A percentile compares a stretch with the other conserved stretches of the same genome.
Conservation (phyloP, 306 rosid species). For the Pyrus communis region DNA sequence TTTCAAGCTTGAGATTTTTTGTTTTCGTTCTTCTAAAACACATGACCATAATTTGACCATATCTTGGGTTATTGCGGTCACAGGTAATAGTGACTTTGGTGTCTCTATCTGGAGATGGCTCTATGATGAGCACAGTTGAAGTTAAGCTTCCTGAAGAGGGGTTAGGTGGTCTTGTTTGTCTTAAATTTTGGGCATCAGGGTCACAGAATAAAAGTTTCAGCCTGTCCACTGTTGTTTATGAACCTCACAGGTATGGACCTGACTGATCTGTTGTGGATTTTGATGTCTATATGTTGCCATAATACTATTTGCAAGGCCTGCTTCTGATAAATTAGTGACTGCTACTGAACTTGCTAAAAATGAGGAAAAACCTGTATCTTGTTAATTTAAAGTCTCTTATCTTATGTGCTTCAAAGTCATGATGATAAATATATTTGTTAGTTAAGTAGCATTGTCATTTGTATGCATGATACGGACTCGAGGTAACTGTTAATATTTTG, state of each 20-base stretch:
- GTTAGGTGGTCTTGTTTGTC: slow-evolving; percentile 73
- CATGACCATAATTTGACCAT: neutral
- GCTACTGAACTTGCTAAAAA: neutral
- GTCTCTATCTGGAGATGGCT: slow-evolving; percentile 71
- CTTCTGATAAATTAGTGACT: neutral
- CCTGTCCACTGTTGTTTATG: slow-evolving; percentile 75
- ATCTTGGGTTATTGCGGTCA: slow-evolving; percentile 18
- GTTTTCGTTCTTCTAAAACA: neutral
- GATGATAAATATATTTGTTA: slow-evolving; percentile 6
- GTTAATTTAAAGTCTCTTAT: neutral
- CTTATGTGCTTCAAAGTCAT: neutral
- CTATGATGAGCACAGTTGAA: slow-evolving; percentile 84
- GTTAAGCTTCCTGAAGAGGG: slow-evolving; percentile 77
- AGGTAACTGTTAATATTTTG: slow-evolving; percentile 9
- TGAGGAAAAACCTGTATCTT: neutral
- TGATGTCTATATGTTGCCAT: neutral
- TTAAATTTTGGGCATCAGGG: slow-evolving; percentile 80
- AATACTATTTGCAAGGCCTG: neutral
- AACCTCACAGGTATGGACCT: slow-evolving; percentile 75
- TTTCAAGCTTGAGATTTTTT: slow-evolving; percentile 1
- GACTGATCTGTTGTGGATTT: neutral
- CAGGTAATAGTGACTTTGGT: slow-evolving; percentile 67
- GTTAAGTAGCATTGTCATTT: neutral
- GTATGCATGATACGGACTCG: slow-evolving; percentile 1
- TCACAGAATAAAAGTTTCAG: slow-evolving; percentile 53